A percentile compares a stretch with the other conserved stretches of the same genome.
phyloP scores from a whole-genome alignment of 2,329 filamentous ascomycete species.

The Xylariaceae sp. region DNA sequence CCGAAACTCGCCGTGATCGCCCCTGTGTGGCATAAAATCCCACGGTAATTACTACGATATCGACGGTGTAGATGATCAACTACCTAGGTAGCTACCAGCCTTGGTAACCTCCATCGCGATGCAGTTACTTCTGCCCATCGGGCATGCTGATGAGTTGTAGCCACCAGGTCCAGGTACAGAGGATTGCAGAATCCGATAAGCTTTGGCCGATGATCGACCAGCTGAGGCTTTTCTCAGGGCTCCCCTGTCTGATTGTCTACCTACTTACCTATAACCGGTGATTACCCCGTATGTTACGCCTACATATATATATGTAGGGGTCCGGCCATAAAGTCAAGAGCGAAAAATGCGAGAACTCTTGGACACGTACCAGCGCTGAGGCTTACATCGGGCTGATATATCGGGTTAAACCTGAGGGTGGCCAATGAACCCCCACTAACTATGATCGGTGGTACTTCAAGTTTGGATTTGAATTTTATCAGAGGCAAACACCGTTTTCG shows the following conservation, averaged over 20 bases:
- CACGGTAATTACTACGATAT: constrained; percentile 7
- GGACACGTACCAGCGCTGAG: neutral
- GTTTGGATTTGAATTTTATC: neutral
- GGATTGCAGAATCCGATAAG: constrained; percentile 4
- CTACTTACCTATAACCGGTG: neutral
- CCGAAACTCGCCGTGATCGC: constrained; percentile 26
- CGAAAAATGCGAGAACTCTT: neutral
- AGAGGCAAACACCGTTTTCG: neutral
- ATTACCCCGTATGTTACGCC: neutral
- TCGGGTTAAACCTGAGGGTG: constrained; percentile 14
- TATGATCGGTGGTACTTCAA: neutral
- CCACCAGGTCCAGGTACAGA: neutral
- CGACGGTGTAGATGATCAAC: constrained; percentile 4
- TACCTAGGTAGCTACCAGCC: neutral
- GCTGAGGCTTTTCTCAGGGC: neutral
- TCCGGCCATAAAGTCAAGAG: neutral
- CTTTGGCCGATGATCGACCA: neutral
- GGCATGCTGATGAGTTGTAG: neutral
- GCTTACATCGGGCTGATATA: constrained; percentile 9
- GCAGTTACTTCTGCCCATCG: neutral
- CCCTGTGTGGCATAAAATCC: constrained; percentile 1
- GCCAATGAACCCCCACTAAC: neutral
- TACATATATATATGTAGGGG: neutral
- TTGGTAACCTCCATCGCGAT: neutral
- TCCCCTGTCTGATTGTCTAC: neutral